Conservation (phyloP, 768 basidiomycete species). For the Boletellus sp. region DNA sequence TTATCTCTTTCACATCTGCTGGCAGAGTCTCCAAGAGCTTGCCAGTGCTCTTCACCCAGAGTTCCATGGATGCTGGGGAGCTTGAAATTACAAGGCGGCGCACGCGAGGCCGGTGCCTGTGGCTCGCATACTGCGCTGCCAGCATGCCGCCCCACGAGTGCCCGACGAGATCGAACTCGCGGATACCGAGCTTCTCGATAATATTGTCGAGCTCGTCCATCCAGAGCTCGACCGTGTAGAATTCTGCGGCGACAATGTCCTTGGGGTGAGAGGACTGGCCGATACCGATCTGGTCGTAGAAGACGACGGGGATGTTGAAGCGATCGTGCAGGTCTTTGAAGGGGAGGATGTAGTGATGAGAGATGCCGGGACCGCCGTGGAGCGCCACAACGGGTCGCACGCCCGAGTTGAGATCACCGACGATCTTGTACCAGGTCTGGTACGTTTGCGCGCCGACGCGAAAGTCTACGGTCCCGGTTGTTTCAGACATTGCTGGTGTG, state of each 20-base stretch:
- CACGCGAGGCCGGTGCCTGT: slow-evolving; percentile 38
- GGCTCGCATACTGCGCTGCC: slow-evolving; percentile 37
- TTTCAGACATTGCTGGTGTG: slow-evolving; percentile 15
- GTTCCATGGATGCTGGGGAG: slow-evolving; percentile 28
- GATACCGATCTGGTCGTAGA: slow-evolving; percentile 52
- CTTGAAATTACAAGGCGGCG: slow-evolving; percentile 35
- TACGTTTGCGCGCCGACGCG: slow-evolving; percentile 21
- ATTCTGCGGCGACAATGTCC: slow-evolving; percentile 16
- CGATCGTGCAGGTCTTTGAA: slow-evolving; percentile 32
- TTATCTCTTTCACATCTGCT: slow-evolving; percentile 19
- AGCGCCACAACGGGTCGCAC: slow-evolving; percentile 38
- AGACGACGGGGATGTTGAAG: slow-evolving; percentile 38
- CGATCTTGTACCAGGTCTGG: slow-evolving; percentile 43
- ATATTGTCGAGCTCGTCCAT: slow-evolving; percentile 52
- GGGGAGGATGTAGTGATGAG: slow-evolving; percentile 41
- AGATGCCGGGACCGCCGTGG: slow-evolving; percentile 44
- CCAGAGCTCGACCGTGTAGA: slow-evolving; percentile 50
- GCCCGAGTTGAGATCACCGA: slow-evolving; percentile 37
- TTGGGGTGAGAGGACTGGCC: slow-evolving; percentile 43
- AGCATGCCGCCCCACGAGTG: slow-evolving; percentile 62
- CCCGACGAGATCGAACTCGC: slow-evolving; percentile 44
- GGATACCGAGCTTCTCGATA: slow-evolving; percentile 39
- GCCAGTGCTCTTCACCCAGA: slow-evolving; percentile 28
- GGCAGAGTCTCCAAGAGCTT: slow-evolving; percentile 27
- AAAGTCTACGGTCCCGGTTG: slow-evolving; percentile 22